Base-by-base conservation (phyloP, 495 filamentous ascomycete species). In the Neurospora hispaniola region DNA sequence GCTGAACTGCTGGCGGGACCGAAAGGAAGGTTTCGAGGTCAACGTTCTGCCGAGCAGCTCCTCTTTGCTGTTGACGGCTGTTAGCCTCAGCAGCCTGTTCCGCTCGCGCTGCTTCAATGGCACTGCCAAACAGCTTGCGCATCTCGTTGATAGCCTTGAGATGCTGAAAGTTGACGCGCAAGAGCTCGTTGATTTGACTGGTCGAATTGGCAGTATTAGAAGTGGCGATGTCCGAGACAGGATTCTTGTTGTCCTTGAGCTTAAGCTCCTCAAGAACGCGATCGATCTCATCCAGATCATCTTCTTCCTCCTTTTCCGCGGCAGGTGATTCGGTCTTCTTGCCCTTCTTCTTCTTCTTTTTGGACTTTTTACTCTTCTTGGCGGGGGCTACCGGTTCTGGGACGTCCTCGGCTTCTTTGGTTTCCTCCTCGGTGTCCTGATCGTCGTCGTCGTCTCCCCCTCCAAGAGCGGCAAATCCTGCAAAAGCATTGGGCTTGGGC, bases 61-160 rank as follows among this genome's bases (percentile, higher is more conserved):
- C 85, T 69, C 80, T 77, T 38, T 66, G 54, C 54, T 66, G 54
- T 38, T 66, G 54, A 71, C 77, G 73, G 71, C 74, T 77, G 73
- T 77, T 73, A 74, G 72, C 75, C 79, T 72, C 87, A 77, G 89
- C 86, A 66, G 86, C 79, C 70, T 86, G 84, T 27, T 87, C 88
- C 38, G 86, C 81, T 39, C 88, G 84, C 18, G 89, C 88, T 20
- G 87, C 86, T 66, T 92, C 88, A 71, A 96, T 82, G 11, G 92
- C 91, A 39, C 91, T 90, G 0, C 96, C 96, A 81, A 99, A 99
- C 3, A 99, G 82, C 73, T 89, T 90, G 54, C 93, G 91, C 94
- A 99, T 98, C 81, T 99, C 96, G 75, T 97, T 96, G 7, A 88
- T 86, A 16, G 92, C 92, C 78, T 96, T 97, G 12, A 99, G 87